These are phyloP conservation scores for Podaxis sp. DNA, from an alignment of 768 basidiomycete genomes.

Conservation along the genomic window DNA sequence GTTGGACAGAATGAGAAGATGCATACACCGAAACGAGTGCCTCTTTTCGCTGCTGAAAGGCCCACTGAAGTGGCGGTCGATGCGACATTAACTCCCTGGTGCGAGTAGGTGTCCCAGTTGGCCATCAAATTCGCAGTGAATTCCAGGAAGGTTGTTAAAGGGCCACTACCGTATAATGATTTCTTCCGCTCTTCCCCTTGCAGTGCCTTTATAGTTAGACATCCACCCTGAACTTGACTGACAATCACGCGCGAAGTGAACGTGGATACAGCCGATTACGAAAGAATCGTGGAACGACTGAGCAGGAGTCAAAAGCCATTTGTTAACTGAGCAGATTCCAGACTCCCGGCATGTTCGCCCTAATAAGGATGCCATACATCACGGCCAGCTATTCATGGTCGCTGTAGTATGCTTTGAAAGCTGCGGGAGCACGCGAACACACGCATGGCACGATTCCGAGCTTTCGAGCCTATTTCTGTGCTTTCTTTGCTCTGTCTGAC, in stretches of 20 bases:
- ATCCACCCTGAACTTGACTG: background rate
- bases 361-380: background rate
- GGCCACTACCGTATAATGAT: background rate
- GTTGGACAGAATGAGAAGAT: background rate
- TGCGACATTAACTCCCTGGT: conserved; percentile 64
- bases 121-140: conserved; percentile 23
- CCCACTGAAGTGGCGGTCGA: conserved; percentile 58
- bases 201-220: background rate
- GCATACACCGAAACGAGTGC: conserved; percentile 67
- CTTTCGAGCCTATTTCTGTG: background rate
- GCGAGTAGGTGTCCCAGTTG: conserved; percentile 45
- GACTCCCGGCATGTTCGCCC: background rate
- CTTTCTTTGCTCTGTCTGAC: background rate
- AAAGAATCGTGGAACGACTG: background rate
- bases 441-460: background rate
- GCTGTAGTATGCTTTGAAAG: background rate
- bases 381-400: background rate
- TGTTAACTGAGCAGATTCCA: background rate
- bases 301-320: background rate
- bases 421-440: background rate
- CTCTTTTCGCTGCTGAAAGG: conserved; percentile 62
- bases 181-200: background rate
- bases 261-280: background rate
- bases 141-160: background rate
- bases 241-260: background rate